Percentiles rank a stretch among this genome's conserved stretches.
phyloP scores from a whole-genome alignment of 73 alveolate genomes.

The Chromera velia region DNA sequence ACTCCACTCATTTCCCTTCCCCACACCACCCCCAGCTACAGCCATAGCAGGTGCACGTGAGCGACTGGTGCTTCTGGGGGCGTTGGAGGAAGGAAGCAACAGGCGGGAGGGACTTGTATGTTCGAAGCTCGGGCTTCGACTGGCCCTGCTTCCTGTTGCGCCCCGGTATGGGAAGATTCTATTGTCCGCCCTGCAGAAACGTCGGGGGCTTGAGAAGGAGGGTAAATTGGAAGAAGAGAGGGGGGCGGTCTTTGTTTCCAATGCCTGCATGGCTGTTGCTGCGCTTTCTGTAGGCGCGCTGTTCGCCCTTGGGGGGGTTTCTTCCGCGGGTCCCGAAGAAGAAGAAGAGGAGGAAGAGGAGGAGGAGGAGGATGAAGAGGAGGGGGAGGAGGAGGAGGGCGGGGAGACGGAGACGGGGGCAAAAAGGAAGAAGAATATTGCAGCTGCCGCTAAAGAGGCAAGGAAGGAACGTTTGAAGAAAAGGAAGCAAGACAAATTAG shows the following conservation, averaged over 20 bases:
- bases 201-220: background rate
- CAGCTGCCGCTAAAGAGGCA: background rate
- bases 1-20: background rate
- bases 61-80: background rate
- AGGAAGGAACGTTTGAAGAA: background rate
- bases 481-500: background rate
- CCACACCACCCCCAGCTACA: background rate
- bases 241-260: background rate
- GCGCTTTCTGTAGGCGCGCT: background rate
- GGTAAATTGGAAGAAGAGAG: background rate
- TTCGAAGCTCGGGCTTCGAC: background rate
- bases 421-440: background rate
- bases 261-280: background rate
- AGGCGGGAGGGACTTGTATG: background rate
- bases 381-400: background rate
- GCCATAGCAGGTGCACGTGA: background rate
- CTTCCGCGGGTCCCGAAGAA: background rate
- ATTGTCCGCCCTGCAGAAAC: background rate
- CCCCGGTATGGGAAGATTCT: background rate
- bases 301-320: background rate
- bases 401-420: background rate
- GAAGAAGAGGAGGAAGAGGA: background rate
- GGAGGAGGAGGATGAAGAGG: background rate
- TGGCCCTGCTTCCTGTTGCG: background rate
- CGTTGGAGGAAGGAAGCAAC: background rate